Evolutionary conservation across 345 rosid genomes (phyloP).

Genomic region (Draba incana): DNA sequence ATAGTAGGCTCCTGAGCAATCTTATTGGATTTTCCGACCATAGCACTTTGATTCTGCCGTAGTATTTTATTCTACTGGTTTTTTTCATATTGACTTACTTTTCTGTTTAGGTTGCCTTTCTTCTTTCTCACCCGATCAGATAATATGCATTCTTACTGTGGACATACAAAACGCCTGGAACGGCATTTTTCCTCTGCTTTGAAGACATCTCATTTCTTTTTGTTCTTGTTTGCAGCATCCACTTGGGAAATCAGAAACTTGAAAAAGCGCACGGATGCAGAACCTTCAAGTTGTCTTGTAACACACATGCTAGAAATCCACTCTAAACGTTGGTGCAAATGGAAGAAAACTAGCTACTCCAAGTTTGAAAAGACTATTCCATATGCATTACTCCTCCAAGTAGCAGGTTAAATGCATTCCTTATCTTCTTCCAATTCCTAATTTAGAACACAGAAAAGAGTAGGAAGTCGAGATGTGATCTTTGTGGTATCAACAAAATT

Average conservation of each 20-base stretch:
- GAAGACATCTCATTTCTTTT: slow-evolving; percentile 25
- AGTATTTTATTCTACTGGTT: slow-evolving; percentile 22
- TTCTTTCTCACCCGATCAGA: slow-evolving; percentile 23
- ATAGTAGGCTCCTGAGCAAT: background rate
- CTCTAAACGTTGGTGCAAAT: slow-evolving; percentile 67
- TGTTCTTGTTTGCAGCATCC: slow-evolving; percentile 60
- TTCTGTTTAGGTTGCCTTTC: slow-evolving; percentile 13
- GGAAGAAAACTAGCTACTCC: slow-evolving; percentile 74
- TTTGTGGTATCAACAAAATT: slow-evolving; percentile 1
- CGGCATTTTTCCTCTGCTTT: background rate
- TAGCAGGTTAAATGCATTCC: slow-evolving; percentile 59
- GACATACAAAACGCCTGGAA: slow-evolving; percentile 6
- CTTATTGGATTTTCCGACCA: too few species aligned
- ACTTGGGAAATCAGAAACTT: slow-evolving; percentile 89
- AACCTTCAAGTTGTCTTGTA: slow-evolving; percentile 65
- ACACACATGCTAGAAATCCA: slow-evolving; percentile 86
- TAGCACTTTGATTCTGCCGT: too few species aligned
- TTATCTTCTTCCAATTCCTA: slow-evolving; percentile 11
- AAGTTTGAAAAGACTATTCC: slow-evolving; percentile 87
- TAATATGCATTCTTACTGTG: slow-evolving; percentile 23
- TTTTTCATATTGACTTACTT: slow-evolving; percentile 18
- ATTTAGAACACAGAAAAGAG: slow-evolving; percentile 18
- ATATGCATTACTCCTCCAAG: slow-evolving; percentile 80
- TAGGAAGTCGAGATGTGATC: slow-evolving; percentile 16
- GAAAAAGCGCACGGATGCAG: slow-evolving; percentile 62